Conservation (phyloP, 768 basidiomycete species). For the Podaxis sp. region DNA sequence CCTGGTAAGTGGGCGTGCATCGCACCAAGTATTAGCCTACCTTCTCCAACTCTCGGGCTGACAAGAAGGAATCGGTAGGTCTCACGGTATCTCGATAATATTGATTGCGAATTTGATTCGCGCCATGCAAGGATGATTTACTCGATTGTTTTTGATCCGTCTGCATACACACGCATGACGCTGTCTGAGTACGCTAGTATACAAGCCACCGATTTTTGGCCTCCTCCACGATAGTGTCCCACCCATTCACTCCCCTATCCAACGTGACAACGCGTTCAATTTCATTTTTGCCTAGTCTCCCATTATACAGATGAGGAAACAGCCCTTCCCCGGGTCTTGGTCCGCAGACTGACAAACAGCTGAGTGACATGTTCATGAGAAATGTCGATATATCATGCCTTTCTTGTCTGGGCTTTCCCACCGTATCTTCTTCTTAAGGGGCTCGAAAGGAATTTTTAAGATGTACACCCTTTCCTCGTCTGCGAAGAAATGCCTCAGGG, state of each 20-base stretch:
- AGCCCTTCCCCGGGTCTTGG: conserved; percentile 38
- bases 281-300: conserved; percentile 37
- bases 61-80: no score
- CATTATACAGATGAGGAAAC: conserved; percentile 55
- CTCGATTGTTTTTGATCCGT: background rate
- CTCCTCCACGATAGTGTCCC: conserved; percentile 18
- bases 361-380: background rate
- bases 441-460: conserved; percentile 37
- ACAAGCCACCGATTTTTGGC: conserved; percentile 20
- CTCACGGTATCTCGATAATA: no score
- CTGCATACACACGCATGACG: background rate
- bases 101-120: background rate
- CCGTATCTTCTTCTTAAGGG: conserved; percentile 33
- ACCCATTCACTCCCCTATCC: conserved; percentile 16
- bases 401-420: conserved; percentile 45
- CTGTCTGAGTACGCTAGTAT: conserved; percentile 13
- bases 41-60: no score
- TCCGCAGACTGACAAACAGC: conserved; percentile 28
- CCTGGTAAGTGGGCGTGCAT: no score
- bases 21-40: no score
- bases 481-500: conserved; percentile 42
- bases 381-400: background rate
- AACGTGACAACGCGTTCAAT: conserved; percentile 34
- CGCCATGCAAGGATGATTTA: background rate
- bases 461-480: conserved; percentile 35